Base-by-base conservation (phyloP, 2,329 filamentous ascomycete species). In the Orbilia ellipsospora region DNA sequence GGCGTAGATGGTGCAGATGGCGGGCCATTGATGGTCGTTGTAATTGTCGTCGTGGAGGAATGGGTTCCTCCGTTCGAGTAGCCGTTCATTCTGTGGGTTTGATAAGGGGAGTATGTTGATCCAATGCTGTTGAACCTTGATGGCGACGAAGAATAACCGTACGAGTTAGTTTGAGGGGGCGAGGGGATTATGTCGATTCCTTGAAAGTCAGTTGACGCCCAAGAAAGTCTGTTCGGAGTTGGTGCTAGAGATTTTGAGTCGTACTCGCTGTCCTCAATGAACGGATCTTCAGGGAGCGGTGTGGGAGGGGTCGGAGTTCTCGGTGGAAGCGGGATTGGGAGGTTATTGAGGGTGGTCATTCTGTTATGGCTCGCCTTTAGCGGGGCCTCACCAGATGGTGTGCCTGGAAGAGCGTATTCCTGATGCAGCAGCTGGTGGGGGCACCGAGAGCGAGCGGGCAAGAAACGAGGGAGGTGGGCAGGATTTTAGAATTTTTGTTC, bases 401-500 rank as follows among this genome's bases (percentile, higher is more conserved):
- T 75, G 72, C 72, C 72, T 75, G 72, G 70, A 48, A 74, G 63
- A 48, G 72, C 54, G 72, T 64, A 69, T 69, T 75, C 72, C 72
- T 61, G 72, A 75, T 59, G 72, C 72, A 75, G 72, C 51, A 75
- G 64, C 60, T 75, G 64, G 70, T 56, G 60, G 66, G 56, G 72
- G 12, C 20, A n/a, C n/a, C 40, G 55, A 50, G 69, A 65, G 64
- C 69, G 68, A 64, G 68, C 64, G 36, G 50, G 26, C 65, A 61
- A 59, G 72, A 75, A 75, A 75, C 72, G 64, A 75, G 59, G 63
- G 54, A 54, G 70, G 57, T 60, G 70, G 51, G 59, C 44, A 48
- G 59, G 31, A 48, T 28, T 51, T 67, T 42, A 40, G 44, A 44
- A 52, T 67, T 68, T 56, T 51, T 74, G 63, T 68, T 69, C 59